Evolutionary conservation across 1,284 basidiomycete genomes (phyloP).

Genomic region (Takashimella koratensis): DNA sequence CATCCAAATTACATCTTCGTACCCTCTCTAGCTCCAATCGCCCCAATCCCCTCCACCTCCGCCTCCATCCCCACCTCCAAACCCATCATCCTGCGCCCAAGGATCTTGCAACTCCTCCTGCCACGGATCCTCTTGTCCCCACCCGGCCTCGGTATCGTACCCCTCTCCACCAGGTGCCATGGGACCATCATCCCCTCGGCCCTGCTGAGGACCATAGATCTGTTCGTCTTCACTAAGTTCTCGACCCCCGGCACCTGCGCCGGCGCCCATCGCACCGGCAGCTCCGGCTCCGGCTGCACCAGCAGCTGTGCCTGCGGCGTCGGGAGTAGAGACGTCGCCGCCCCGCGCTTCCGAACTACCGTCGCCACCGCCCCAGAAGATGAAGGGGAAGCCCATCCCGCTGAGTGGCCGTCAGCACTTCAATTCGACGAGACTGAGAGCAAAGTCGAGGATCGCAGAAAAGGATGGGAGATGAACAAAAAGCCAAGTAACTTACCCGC

Average conservation of each 20-base stretch:
- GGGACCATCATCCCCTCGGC: slow-evolving; percentile 8
- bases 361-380: slow-evolving; percentile 46
- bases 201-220: slow-evolving; percentile 36
- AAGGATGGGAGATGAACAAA: too few relatives aligned
- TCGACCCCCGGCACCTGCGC: neutral
- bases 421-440: too few relatives aligned
- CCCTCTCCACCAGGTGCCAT: slow-evolving; percentile 9
- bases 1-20: too few relatives aligned
- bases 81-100: slow-evolving; percentile 25
- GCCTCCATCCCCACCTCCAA: slow-evolving; percentile 13
- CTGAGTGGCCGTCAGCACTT: slow-evolving; percentile 16
- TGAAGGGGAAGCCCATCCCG: slow-evolving; percentile 48
- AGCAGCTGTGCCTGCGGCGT: slow-evolving; percentile 18
- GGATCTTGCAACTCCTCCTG: slow-evolving; percentile 36
- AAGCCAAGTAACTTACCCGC: slow-evolving; percentile 45
- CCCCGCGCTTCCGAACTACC: slow-evolving; percentile 22
- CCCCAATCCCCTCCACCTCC: slow-evolving; percentile 30
- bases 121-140: slow-evolving; percentile 22
- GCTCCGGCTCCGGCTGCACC: slow-evolving; percentile 28
- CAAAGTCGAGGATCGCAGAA: neutral
- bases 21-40: slow-evolving; percentile 23
- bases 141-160: slow-evolving; percentile 17
- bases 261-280: slow-evolving; percentile 13
- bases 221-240: slow-evolving; percentile 35
- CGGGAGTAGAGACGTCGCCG: slow-evolving; percentile 11